Base-by-base conservation (phyloP, 306 rosid species). In the Hippophae gyantsensis region DNA sequence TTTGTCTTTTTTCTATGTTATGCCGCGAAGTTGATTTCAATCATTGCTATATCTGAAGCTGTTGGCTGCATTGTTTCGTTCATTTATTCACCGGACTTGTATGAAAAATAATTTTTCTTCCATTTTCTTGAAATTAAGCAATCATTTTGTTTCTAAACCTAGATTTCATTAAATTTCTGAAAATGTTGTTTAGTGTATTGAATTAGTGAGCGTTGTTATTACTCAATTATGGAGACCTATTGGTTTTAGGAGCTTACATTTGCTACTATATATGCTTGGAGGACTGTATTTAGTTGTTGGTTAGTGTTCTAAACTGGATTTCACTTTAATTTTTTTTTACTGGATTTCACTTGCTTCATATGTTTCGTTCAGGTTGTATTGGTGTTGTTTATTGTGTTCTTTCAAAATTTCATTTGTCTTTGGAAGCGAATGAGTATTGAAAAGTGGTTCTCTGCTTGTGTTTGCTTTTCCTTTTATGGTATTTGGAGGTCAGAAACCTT, bases 91-190 rank as follows among this genome's bases (percentile, higher is more conserved):
- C 23, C 23, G 23, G 23, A 18, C 23, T 18, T 18, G 23, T 18
- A 18, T 18, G 23, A 18, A 18, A 18, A 18, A 18, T 32, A 32
- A 32, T 32, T 2, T 18, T 18, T 18, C 23, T 47, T 48, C 27
- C 38, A 11, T 52, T 11, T 55, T 18, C 7, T 26, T 6, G 11
- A 2, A 42, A 32, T 42, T 25, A 1, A 9, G 53, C 13, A 32
- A 32, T 48, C 41, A 10, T 11, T 9, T 75, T 48, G 11, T 5
- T 42, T 57, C 42, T 26, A 32, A 45, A 57, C 73, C 76, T 72
- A 65, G 61, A 62, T 66, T 75, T 66, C 49, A 57, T 75, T 61
- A 54, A n/a, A n/a, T 50, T 49, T 8, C 12, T 13, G 13, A 40
- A 40, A 13, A 52, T 51, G 42, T 6, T 50, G 13, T 9, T 54